Conservation (phyloP, 306 rosid genomes). For the Ceratonia siliqua region DNA sequence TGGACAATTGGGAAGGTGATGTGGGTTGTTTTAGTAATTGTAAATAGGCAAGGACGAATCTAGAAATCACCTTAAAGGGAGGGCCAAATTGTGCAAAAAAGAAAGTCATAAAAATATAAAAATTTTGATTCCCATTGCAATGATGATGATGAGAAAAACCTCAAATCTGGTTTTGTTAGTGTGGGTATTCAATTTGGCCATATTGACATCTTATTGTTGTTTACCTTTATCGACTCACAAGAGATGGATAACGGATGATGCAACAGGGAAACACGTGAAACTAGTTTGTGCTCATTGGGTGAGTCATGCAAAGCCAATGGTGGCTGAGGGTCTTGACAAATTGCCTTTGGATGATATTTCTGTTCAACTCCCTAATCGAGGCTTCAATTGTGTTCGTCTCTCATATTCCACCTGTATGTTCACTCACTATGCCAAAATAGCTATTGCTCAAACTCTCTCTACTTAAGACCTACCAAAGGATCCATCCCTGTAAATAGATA, state of each 20-base stretch:
- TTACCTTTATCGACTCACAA: constrained; percentile 41
- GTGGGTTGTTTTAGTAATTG: too few species aligned
- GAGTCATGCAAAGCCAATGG: constrained; percentile 38
- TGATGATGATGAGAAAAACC: not conserved
- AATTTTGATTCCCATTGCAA: too few species aligned
- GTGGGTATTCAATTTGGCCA: not conserved
- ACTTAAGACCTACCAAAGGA: not conserved
- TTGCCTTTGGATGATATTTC: constrained; percentile 30
- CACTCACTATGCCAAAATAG: constrained; percentile 34
- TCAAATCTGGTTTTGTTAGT: not conserved
- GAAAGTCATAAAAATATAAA: too few species aligned
- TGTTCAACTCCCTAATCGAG: not conserved
- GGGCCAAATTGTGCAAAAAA: too few species aligned
- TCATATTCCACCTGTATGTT: constrained; percentile 46
- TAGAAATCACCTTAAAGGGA: too few species aligned
- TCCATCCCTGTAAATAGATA: too few species aligned
- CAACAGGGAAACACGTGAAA: constrained; percentile 43
- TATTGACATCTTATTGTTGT: not conserved
- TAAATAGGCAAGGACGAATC: too few species aligned
- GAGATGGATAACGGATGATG: constrained; percentile 49
- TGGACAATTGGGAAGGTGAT: too few species aligned
- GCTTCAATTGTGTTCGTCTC: constrained; percentile 49
- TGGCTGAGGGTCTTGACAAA: constrained; percentile 43
- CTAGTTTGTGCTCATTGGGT: constrained; percentile 43
- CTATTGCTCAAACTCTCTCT: not conserved